These are phyloP conservation scores for Smittium mucronatum DNA, from an alignment of 371 early-diverging fungal species.

Conservation along the genomic window DNA sequence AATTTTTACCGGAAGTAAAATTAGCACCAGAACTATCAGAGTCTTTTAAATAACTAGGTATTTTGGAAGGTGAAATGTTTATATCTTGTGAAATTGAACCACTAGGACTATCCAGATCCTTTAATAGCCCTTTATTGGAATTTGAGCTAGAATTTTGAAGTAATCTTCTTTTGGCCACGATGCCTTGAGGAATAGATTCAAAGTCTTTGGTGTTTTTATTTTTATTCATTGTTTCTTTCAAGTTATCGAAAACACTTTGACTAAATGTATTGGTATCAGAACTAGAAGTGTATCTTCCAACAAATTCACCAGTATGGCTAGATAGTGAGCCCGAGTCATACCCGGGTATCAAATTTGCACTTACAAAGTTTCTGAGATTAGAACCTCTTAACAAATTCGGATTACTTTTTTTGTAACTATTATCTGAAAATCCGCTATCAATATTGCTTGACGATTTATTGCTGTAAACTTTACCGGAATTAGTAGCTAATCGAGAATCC, in stretches of 20 bases:
- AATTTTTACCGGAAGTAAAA: no score
- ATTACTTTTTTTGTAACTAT: neutral
- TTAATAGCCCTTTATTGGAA: neutral
- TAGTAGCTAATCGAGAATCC: neutral
- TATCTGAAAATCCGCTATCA: neutral
- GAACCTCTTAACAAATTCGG: neutral
- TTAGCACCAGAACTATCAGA: no score
- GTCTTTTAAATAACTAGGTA: neutral
- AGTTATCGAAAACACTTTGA: neutral
- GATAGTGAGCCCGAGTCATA: neutral
- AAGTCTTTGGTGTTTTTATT: neutral
- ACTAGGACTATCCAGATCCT: neutral
- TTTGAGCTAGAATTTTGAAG: neutral
- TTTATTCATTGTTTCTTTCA: neutral
- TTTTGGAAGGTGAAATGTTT: neutral
- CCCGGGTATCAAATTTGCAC: neutral
- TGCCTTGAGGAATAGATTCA: neutral
- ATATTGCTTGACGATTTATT: neutral
- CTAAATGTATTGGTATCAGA: neutral
- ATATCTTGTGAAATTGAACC: neutral
- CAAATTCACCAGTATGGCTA: neutral
- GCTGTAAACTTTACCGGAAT: neutral
- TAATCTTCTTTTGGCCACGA: neutral
- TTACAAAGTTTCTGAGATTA: neutral
- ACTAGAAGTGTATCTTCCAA: neutral